These are phyloP conservation scores for Peronosclerospora sorghi DNA, from an alignment of 352 stramenopile species.

Conservation along the genomic window DNA sequence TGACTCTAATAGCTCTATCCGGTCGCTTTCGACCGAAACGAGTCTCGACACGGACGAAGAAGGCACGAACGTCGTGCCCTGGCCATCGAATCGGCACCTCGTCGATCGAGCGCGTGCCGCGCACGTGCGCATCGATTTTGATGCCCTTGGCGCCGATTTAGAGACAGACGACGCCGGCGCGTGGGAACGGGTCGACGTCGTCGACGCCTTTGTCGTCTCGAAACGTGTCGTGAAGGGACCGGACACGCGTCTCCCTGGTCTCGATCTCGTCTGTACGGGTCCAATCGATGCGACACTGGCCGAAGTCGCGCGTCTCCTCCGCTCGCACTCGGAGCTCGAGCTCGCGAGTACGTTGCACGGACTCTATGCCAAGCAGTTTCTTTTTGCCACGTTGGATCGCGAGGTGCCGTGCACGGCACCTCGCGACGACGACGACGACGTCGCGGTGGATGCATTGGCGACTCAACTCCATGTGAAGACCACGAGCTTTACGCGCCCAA, in stretches of 20 bases:
- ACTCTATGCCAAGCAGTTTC: constrained; percentile 23
- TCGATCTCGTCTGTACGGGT: constrained; percentile 25
- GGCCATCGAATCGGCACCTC: constrained; percentile 9
- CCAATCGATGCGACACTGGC: constrained; percentile 19
- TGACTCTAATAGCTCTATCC: background rate
- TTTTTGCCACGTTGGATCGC: constrained; percentile 25
- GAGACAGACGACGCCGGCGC: constrained; percentile 9
- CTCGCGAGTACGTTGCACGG: constrained; percentile 21
- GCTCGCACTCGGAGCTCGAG: constrained; percentile 7
- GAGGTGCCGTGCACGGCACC: constrained; percentile 10
- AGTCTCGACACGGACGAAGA: constrained; percentile 1
- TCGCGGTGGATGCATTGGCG: background rate
- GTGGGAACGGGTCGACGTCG: constrained; percentile 15
- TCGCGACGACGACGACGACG: background rate
- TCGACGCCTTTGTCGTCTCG: constrained; percentile 18
- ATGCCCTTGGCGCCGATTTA: constrained; percentile 11
- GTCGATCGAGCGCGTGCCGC: constrained; percentile 13
- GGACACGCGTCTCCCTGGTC: constrained; percentile 3
- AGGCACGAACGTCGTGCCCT: background rate
- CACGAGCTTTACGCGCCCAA: constrained; percentile 20
- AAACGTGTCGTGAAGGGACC: constrained; percentile 5
- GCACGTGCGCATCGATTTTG: constrained; percentile 15
- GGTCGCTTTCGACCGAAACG: constrained; percentile 8
- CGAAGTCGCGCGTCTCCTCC: constrained; percentile 17
- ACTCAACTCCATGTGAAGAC: constrained; percentile 29